Conservation (phyloP, 495 filamentous ascomycete species). For the Talaromyces liani region DNA sequence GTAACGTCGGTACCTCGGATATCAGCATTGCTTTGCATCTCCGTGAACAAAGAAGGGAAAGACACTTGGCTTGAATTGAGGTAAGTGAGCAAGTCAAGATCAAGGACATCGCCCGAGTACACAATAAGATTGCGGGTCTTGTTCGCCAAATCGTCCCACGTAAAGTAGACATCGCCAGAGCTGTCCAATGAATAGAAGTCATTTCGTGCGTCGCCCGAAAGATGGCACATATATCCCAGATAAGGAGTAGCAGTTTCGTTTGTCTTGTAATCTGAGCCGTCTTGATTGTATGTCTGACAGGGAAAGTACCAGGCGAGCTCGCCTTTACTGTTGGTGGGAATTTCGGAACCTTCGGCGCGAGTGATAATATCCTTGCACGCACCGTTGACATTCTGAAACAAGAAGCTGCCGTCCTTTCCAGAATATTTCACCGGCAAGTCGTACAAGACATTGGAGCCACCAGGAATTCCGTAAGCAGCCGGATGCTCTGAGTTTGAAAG, state of each 20-base stretch:
- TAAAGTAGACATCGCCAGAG: slow-evolving; percentile 80
- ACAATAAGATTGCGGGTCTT: slow-evolving; percentile 80
- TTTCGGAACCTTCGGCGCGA: slow-evolving; percentile 56
- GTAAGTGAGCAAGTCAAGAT: slow-evolving; percentile 86
- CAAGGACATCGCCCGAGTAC: slow-evolving; percentile 88
- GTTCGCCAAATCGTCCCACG: slow-evolving; percentile 92
- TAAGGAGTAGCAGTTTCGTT: slow-evolving; percentile 72
- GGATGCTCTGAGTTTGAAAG: slow-evolving; percentile 68
- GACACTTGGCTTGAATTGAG: slow-evolving; percentile 81
- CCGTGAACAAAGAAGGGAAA: slow-evolving; percentile 69
- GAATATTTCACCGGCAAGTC: slow-evolving; percentile 74
- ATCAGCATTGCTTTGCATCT: slow-evolving; percentile 65
- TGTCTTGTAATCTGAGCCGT: slow-evolving; percentile 65
- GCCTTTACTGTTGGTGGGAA: slow-evolving; percentile 65
- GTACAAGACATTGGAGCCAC: slow-evolving; percentile 66
- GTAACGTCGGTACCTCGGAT: slow-evolving; percentile 89
- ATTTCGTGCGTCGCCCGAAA: slow-evolving; percentile 54
- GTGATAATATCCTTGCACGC: slow-evolving; percentile 91
- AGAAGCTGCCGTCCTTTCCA: slow-evolving; percentile 87
- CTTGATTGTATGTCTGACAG: slow-evolving; percentile 84
- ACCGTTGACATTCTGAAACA: slow-evolving; percentile 98
- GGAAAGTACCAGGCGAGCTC: slow-evolving; percentile 97
- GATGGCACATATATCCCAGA: slow-evolving; percentile 86
- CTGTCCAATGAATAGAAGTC: slow-evolving; percentile 61
- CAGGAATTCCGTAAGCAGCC: slow-evolving; percentile 67